These are phyloP conservation scores for Boletus semigastroideus DNA, from an alignment of 1,284 basidiomycete species.

Conservation along the genomic window DNA sequence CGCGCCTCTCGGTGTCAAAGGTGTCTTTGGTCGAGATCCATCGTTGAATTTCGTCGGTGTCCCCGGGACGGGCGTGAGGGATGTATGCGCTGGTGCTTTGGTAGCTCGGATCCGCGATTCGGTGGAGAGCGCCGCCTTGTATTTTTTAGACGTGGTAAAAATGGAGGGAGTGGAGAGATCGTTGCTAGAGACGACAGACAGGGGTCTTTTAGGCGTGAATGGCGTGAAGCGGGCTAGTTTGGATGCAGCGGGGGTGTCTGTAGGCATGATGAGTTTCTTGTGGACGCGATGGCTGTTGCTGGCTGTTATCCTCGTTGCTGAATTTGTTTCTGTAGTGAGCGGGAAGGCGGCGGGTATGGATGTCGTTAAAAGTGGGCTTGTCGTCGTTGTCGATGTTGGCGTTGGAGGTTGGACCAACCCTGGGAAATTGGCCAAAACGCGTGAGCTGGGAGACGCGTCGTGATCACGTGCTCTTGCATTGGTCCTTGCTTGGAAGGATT, in stretches of 20 bases:
- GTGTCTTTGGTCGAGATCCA: slow-evolving; percentile 48
- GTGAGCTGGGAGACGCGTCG: slow-evolving; percentile 21
- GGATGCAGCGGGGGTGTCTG: slow-evolving; percentile 26
- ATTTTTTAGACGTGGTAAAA: slow-evolving; percentile 59
- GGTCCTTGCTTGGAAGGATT: not conserved
- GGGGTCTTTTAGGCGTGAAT: slow-evolving; percentile 56
- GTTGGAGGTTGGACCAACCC: slow-evolving; percentile 25
- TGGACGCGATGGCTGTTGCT: not conserved
- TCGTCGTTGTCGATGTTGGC: slow-evolving; percentile 5
- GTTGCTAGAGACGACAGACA: slow-evolving; percentile 34
- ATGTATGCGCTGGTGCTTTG: slow-evolving; percentile 36
- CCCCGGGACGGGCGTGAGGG: slow-evolving; percentile 48
- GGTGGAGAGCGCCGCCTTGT: slow-evolving; percentile 61
- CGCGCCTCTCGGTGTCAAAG: slow-evolving; percentile 45
- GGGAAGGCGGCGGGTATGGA: not conserved
- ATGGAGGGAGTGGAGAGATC: slow-evolving; percentile 40
- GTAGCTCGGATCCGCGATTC: slow-evolving; percentile 52
- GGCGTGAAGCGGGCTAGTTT: slow-evolving; percentile 36
- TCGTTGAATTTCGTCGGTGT: slow-evolving; percentile 48
- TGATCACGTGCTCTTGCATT: slow-evolving; percentile 21
- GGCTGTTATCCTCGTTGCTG: not conserved
- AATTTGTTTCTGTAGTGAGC: not conserved
- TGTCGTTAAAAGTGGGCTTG: not conserved
- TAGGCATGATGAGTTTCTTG: slow-evolving; percentile 3
- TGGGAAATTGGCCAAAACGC: slow-evolving; percentile 30